phyloP scores from a whole-genome alignment of 495 filamentous ascomycete species.

The Pseudomonodictys pantanalensis region DNA sequence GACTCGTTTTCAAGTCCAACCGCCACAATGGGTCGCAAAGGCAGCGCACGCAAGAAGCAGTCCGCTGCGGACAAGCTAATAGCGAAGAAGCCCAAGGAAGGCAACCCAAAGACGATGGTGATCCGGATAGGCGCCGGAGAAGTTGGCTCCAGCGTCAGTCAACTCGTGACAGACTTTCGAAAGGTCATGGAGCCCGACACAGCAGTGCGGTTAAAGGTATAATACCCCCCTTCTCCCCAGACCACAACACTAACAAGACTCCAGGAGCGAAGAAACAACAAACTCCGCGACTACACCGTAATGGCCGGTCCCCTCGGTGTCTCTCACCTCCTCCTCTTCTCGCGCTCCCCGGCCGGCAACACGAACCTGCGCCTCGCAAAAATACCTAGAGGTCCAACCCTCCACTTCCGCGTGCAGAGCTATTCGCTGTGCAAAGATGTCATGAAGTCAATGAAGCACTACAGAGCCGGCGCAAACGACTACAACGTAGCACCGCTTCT shows the following conservation, averaged over 20 bases:
- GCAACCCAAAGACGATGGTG: conserved; percentile 92
- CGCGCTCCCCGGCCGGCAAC: conserved; percentile 82
- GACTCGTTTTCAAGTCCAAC: not conserved
- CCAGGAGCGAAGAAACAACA: conserved; percentile 84
- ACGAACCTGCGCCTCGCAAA: conserved; percentile 87
- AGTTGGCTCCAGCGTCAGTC: conserved; percentile 85
- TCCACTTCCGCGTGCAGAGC: conserved; percentile 93
- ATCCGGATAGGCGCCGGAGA: conserved; percentile 94
- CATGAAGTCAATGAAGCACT: conserved; percentile 73
- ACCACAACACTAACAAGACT: not conserved
- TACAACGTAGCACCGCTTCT: conserved; percentile 79
- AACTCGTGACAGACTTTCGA: conserved; percentile 88
- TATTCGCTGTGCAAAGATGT: conserved; percentile 94
- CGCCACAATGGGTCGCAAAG: conserved; percentile 15
- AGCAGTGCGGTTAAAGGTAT: conserved; percentile 71
- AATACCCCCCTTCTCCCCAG: not conserved
- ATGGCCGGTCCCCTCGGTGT: conserved; percentile 96
- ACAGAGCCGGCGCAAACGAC: conserved; percentile 76
- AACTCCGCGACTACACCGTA: conserved; percentile 84
- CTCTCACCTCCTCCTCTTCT: conserved; percentile 91
- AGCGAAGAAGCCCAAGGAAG: conserved; percentile 34
- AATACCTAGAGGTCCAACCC: conserved; percentile 84
- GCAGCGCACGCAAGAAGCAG: conserved; percentile 19
- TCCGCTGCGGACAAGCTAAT: conserved; percentile 23
- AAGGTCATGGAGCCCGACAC: conserved; percentile 95